Evolutionary conservation across 139 green algal genomes (phyloP).

Genomic region (Axilococcus clingmanii): DNA sequence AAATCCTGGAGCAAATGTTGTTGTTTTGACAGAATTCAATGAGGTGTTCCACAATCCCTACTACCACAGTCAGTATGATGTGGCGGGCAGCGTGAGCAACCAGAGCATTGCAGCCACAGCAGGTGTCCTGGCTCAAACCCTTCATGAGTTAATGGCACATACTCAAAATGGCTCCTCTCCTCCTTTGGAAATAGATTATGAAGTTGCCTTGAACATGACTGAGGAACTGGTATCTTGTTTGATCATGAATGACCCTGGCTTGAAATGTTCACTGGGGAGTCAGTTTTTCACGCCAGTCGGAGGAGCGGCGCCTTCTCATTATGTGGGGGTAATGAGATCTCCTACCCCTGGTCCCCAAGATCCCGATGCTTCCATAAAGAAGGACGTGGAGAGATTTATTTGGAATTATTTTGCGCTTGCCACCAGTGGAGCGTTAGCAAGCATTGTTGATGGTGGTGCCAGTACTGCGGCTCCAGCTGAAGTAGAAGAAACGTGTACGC

Average conservation of each 20-base stretch:
- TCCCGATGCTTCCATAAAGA: conserved; percentile 16
- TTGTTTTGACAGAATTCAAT: conserved; percentile 57
- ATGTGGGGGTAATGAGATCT: conserved; percentile 39
- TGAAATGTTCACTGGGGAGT: conserved; percentile 30
- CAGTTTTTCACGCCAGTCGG: conserved; percentile 22
- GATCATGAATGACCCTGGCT: conserved; percentile 16
- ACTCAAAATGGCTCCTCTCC: too few relatives aligned
- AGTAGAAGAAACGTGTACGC: conserved; percentile 3
- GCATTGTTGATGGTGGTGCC: too few relatives aligned
- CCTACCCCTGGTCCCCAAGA: conserved; percentile 3
- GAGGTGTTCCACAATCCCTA: conserved; percentile 28
- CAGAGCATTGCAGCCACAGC: conserved; percentile 15
- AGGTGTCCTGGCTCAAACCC: too few relatives aligned
- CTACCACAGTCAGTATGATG: conserved; percentile 44
- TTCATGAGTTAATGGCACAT: too few relatives aligned
- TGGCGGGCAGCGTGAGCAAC: conserved; percentile 1
- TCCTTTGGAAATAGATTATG: not conserved
- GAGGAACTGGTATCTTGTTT: conserved; percentile 28
- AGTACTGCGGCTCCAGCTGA: not conserved
- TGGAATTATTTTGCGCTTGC: conserved; percentile 35
- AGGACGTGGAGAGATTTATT: conserved; percentile 37
- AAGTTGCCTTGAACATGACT: not conserved
- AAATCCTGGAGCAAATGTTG: conserved; percentile 30
- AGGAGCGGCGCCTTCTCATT: conserved; percentile 15
- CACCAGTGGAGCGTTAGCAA: not conserved